phyloP scores from a whole-genome alignment of 768 basidiomycete species.

The Rhizopogon sp. region DNA sequence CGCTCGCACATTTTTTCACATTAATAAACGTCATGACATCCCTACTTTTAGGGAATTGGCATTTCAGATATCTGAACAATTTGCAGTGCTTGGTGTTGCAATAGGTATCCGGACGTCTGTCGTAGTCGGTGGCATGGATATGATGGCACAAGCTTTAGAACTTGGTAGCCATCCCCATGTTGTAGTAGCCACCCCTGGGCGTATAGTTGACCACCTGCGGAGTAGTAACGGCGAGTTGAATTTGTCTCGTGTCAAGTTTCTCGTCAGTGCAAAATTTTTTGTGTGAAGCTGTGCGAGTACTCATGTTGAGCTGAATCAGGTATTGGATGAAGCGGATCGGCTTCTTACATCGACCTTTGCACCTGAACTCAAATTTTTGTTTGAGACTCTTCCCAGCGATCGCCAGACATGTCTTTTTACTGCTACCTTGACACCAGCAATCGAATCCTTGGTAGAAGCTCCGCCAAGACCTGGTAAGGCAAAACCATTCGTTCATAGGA shows the following conservation, averaged over 20 bases:
- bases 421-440: conserved; percentile 85
- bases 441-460: conserved; percentile 71
- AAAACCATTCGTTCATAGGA: conserved; percentile 82
- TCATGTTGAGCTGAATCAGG: conserved; percentile 36
- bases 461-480: conserved; percentile 78
- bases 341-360: conserved; percentile 87
- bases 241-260: conserved; percentile 75
- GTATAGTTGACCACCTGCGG: conserved; percentile 85
- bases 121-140: conserved; percentile 97
- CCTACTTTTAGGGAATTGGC: conserved; percentile 75
- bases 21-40: background rate
- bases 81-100: conserved; percentile 80
- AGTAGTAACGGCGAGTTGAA: conserved; percentile 78
- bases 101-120: conserved; percentile 83
- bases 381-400: conserved; percentile 69
- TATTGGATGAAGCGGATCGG: conserved; percentile 95
- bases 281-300: background rate
- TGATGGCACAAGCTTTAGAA: conserved; percentile 90
- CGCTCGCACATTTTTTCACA: conserved; percentile 10
- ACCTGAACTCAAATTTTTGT: conserved; percentile 75
- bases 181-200: conserved; percentile 92
- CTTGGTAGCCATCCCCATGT: conserved; percentile 84
- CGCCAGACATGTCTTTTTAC: conserved; percentile 98
- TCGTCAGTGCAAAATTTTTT: conserved; percentile 48
- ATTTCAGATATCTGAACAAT: conserved; percentile 96